These are phyloP conservation scores for Annulohypoxylon nitens DNA, from an alignment of 495 filamentous ascomycete species.

Conservation along the genomic window DNA sequence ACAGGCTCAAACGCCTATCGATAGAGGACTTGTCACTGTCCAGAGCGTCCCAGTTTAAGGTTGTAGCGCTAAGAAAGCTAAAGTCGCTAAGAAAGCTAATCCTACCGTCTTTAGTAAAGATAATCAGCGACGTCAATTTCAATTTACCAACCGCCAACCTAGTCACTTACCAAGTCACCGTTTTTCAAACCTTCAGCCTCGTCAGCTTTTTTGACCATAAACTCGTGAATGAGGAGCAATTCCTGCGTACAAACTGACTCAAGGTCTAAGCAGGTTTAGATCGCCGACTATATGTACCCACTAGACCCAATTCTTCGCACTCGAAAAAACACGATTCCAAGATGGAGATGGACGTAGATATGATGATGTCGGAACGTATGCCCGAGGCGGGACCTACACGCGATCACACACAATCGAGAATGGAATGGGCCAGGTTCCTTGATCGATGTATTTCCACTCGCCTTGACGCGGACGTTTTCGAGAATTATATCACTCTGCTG, in stretches of 20 bases:
- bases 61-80: constrained; percentile 35
- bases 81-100: constrained; percentile 25
- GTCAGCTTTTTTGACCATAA: constrained; percentile 4
- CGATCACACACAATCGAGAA: constrained; percentile 19
- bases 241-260: not conserved
- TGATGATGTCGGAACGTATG: constrained; percentile 5
- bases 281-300: not conserved
- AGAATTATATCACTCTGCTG: constrained; percentile 55
- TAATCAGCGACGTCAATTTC: constrained; percentile 40
- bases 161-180: not conserved
- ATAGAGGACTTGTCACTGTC: constrained; percentile 9
- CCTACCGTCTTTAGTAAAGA: not conserved
- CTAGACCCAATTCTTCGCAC: not conserved
- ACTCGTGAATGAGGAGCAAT: constrained; percentile 8
- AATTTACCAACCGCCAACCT: not conserved
- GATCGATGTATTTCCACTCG: constrained; percentile 59
- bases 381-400: not conserved
- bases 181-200: constrained; percentile 27
- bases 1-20: constrained; percentile 4
- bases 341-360: constrained; percentile 47
- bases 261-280: not conserved
- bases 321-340: not conserved
- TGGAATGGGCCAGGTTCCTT: constrained; percentile 64
- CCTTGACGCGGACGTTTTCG: constrained; percentile 62
- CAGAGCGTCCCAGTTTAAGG: constrained; percentile 11